Evolutionary conservation across 2,329 filamentous ascomycete genomes (phyloP).

Genomic region (Talaromyces sp.): DNA sequence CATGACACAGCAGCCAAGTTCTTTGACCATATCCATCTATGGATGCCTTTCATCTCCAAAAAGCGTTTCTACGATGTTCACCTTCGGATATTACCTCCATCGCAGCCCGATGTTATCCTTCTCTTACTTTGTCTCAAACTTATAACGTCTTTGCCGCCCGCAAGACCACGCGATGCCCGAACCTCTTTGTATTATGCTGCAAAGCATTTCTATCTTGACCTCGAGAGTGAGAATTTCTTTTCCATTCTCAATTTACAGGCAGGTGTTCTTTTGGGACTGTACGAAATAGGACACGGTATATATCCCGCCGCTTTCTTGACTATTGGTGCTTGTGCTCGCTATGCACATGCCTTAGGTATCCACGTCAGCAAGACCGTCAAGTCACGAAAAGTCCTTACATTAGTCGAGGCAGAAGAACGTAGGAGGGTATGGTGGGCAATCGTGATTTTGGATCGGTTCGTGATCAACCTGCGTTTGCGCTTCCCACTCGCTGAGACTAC

Average conservation of each 20-base stretch:
- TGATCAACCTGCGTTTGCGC: not conserved
- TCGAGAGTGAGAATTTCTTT: not conserved
- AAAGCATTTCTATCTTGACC: conserved; percentile 16
- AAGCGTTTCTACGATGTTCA: conserved; percentile 22
- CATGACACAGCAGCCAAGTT: conserved; percentile 18
- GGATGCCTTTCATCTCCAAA: conserved; percentile 26
- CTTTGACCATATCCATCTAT: conserved; percentile 23
- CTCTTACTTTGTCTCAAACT: conserved; percentile 21
- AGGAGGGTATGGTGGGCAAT: conserved; percentile 29
- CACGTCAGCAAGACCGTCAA: not conserved
- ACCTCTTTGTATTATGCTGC: conserved; percentile 19
- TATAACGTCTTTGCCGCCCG: conserved; percentile 9
- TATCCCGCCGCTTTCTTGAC: conserved; percentile 11
- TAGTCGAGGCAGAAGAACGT: conserved; percentile 26
- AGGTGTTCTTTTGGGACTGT: conserved; percentile 5
- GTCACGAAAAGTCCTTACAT: conserved; percentile 17
- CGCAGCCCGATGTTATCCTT: conserved; percentile 17
- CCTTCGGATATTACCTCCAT: conserved; percentile 14
- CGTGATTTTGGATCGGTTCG: conserved; percentile 24
- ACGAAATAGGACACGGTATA: conserved; percentile 14
- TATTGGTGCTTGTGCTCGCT: conserved; percentile 14
- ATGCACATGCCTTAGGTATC: conserved; percentile 13
- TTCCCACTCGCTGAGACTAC: not conserved
- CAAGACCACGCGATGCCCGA: conserved; percentile 5
- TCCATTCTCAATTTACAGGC: conserved; percentile 10